phyloP scores from a whole-genome alignment of 164 flowering plant species.

The Sextonia rubra region DNA sequence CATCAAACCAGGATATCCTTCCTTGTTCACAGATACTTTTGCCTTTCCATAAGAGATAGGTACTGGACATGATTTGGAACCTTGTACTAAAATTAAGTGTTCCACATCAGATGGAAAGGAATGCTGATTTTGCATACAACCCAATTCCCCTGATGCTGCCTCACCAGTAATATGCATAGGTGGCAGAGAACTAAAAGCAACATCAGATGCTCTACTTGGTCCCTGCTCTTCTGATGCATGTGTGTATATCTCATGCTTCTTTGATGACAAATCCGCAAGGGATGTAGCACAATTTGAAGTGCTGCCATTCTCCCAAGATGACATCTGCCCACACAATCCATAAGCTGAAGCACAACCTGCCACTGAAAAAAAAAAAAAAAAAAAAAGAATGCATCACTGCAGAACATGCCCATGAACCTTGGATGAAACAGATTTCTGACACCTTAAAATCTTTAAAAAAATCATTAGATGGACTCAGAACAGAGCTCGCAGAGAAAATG shows the following conservation, averaged over 20 bases:
- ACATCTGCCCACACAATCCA: conserved; percentile 28
- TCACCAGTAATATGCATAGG: conserved; percentile 37
- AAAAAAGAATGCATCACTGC: not conserved
- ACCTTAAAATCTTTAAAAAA: not conserved
- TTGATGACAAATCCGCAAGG: conserved; percentile 14
- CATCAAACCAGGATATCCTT: conserved; percentile 11
- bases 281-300: conserved; percentile 11
- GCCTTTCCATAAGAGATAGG: conserved; percentile 22
- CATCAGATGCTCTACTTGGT: conserved; percentile 27
- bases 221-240: conserved; percentile 22
- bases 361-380: not conserved
- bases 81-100: conserved; percentile 1
- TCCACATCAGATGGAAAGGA: conserved; percentile 15
- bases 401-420: not conserved
- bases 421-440: not conserved
- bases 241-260: conserved; percentile 14
- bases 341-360: conserved; percentile 24
- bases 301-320: conserved; percentile 21
- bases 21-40: conserved; percentile 15
- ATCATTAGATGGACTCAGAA: not conserved
- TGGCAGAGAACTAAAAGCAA: conserved; percentile 47
- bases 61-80: conserved; percentile 45
- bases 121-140: conserved; percentile 15
- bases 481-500: not conserved
- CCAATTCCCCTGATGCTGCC: conserved; percentile 7